Evolutionary conservation across 495 filamentous ascomycete species (phyloP), one percentile per base, ranked within the genome.

Genomic region (Lophiotrema nucula): DNA sequence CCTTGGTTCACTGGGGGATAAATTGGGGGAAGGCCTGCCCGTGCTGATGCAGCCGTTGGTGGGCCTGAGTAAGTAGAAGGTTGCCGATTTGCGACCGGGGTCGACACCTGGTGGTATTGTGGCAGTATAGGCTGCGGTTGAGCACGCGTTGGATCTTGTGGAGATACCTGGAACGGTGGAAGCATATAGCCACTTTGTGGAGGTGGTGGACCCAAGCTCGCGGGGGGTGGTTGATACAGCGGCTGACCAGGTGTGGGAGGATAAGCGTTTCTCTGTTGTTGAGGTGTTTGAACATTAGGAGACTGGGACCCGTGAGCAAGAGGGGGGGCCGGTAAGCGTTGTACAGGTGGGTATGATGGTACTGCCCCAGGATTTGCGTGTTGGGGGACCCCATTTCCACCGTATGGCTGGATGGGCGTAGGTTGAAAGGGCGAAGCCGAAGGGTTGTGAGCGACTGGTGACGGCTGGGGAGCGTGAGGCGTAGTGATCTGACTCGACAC

Each of bases 101-200:
- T 62, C 12, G 64, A 52, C 3, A 57, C 56, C 27, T 58, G 49
- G 8, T 47, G 31, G 54, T 64, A 63, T 42, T 60, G 56, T n/a
- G 56, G 49, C 1, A 31, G n/a, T 8, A 15, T 15, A 19, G 57
- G 35, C n/a, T 60, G 60, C 24, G 63, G 64, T 33, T 63, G 53
- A 0, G 50, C 48, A 43, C 58, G 59, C 24, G 55, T 60, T 21
- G 65, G 62, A 43, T 62, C 58, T 39, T 69, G 67, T 10, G 61
- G 63, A 5, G 53, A 62, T 2, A 73, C 62, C 37, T 68, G 66
- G 56, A 73, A 75, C 27, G 71, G 68, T n/a, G 69, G 71, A 5
- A 72, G 62, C 62, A 69, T 66, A 50, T 65, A 53, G n/a, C 71
- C 72, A 27, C 71, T 66, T 38, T 63, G 55, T n/a, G 67, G 67